These are phyloP conservation scores for Theobroma cacao DNA, from an alignment of 345 rosid genomes.

Conservation along the genomic window DNA sequence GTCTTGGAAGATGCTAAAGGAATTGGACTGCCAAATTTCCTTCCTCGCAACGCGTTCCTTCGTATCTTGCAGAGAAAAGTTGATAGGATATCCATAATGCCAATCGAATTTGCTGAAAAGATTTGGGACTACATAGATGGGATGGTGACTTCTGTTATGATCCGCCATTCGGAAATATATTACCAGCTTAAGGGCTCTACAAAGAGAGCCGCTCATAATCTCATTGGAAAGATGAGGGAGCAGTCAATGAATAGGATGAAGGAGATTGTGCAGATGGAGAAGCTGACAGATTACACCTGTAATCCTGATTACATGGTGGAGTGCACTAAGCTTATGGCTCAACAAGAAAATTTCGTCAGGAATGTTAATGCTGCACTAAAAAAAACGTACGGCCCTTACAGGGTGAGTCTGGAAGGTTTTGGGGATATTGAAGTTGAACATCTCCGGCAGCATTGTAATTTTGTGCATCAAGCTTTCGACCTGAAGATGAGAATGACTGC, in stretches of 20 bases:
- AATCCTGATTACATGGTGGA: conserved; percentile 25
- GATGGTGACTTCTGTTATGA: not conserved
- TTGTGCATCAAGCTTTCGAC: conserved; percentile 15
- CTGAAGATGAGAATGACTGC: conserved; percentile 30
- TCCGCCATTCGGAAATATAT: not conserved
- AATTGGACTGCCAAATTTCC: conserved; percentile 35
- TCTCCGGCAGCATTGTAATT: not conserved
- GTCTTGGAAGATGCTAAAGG: conserved; percentile 33
- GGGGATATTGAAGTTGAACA: conserved; percentile 5
- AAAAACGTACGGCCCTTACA: not conserved
- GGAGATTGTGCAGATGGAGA: conserved; percentile 36
- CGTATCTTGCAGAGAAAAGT: conserved; percentile 21
- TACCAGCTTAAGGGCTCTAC: conserved; percentile 14
- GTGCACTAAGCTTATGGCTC: conserved; percentile 23
- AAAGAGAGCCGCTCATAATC: conserved; percentile 23
- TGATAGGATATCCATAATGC: conserved; percentile 7
- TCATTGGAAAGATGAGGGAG: conserved; percentile 28
- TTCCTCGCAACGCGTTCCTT: conserved; percentile 28
- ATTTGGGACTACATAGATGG: not conserved
- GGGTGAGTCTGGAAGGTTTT: conserved; percentile 3
- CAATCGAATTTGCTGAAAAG: conserved; percentile 16
- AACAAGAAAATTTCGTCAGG: not conserved
- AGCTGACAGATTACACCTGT: conserved; percentile 32
- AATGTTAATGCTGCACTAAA: not conserved
- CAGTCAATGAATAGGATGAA: conserved; percentile 24